Evolutionary conservation across 1,284 basidiomycete species (phyloP), one percentile per base, ranked within the genome.

Genomic region (Ustilago tritici): DNA sequence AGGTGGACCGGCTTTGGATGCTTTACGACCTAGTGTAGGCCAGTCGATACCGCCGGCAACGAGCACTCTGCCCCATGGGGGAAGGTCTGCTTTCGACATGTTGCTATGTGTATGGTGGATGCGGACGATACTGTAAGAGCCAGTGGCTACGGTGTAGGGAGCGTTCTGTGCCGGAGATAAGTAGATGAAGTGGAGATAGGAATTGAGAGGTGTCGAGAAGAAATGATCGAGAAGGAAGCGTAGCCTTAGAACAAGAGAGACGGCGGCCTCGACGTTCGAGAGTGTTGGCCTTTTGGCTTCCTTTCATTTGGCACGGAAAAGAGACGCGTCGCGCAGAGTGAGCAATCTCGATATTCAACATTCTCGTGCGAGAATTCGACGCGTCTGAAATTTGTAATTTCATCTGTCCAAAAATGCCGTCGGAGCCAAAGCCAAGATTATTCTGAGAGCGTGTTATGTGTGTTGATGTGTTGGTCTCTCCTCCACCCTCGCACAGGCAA

Each of bases 1-100:
- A 17, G 73, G 61, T 32, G 70, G 70, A 38, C 70, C 73, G 7
- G 15, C 47, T 40, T 79, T 75, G 15, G 72, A 61, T 11, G 76
- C 70, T 69, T 87, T 87, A 43, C 85, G 80, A 8, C 87, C 87
- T 15, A 87, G 67, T 17, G 80, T 83, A 6, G 83, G 80, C 93
- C 93, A 94, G 88, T 94, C 93, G 52, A 92, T 93, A 65, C 93
- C 93, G 55, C 93, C 93, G 77, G 91, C 92, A 75, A 94, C 91
- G 77, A 94, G 87, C 58, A 94, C 93, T 93, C 70, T 69, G 56
- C 66, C 71, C 71, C 70, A 73, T 47, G 61, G 61, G 19, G 70
- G 70, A 4, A 73, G 70, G 3, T 68, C 65, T n/a, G 56, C 31
- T 61, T 73, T 68, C 17, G 70, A 58, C 70, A 73, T 73, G 47